These are phyloP conservation scores for Trichocomaceae sp. DNA, from an alignment of 2,329 filamentous ascomycete species.

Conservation along the genomic window DNA sequence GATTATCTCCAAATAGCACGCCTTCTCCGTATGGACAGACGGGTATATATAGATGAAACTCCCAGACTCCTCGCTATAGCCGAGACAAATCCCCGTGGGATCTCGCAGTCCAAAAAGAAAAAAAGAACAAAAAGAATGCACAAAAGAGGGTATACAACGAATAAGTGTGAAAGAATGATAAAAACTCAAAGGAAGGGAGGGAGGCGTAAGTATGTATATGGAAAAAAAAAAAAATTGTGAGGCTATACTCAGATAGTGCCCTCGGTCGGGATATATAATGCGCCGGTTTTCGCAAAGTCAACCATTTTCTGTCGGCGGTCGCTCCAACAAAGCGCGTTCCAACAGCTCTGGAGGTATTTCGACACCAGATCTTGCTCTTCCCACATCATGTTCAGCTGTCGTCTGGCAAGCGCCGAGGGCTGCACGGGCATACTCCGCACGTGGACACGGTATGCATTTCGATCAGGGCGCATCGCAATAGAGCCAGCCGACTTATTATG, in stretches of 20 bases:
- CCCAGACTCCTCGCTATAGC: slow-evolving; percentile 2
- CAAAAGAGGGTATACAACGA: not conserved
- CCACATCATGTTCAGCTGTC: slow-evolving; percentile 25
- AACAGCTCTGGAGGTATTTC: slow-evolving; percentile 16
- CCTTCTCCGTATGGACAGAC: not conserved
- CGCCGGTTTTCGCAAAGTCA: slow-evolving; percentile 7
- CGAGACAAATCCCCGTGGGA: not conserved
- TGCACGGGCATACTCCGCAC: slow-evolving; percentile 22
- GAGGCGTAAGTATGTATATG: not conserved
- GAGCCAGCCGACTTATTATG: slow-evolving; percentile 20
- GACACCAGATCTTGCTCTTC: slow-evolving; percentile 30
- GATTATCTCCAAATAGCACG: not conserved
- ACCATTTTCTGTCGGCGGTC: slow-evolving; percentile 9
- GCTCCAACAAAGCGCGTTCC: slow-evolving; percentile 22
- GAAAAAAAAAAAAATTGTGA: not conserved
- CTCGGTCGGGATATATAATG: slow-evolving; percentile 2
- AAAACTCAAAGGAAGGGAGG: not conserved
- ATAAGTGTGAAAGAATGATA: not conserved
- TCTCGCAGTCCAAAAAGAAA: not conserved
- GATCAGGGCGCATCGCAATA: slow-evolving; percentile 15
- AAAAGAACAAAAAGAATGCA: not conserved
- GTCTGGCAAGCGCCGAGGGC: slow-evolving; percentile 26
- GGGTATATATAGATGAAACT: not conserved
- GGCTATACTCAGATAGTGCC: not conserved
- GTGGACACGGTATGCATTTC: slow-evolving; percentile 19